A percentile compares a stretch with the other conserved stretches of the same genome.
phyloP scores from a whole-genome alignment of 805 yeast genomes.

The Saccharomycopsis javanensis region DNA sequence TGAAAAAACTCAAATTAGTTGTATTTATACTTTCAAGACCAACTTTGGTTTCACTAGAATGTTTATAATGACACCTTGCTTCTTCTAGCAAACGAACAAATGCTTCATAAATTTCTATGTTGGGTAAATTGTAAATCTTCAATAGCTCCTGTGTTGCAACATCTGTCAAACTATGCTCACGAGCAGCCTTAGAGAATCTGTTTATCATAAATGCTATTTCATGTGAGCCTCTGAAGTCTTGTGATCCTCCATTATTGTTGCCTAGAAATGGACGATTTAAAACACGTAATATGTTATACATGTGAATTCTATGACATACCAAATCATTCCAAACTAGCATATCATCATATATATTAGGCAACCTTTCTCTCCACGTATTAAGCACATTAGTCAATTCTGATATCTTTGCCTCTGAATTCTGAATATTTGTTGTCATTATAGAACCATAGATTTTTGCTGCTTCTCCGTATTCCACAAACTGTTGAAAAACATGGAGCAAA shows the following conservation, averaged over 20 bases:
- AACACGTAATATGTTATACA: conserved; percentile 88
- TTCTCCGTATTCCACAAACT: conserved; percentile 93
- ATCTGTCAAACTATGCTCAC: conserved; percentile 93
- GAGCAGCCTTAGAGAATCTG: conserved; percentile 95
- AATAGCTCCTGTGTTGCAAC: conserved; percentile 90
- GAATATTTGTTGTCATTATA: conserved; percentile 80
- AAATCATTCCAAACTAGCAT: conserved; percentile 95
- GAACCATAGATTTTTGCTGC: conserved; percentile 90
- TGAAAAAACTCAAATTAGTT: conserved; percentile 91
- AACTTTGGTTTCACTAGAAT: conserved; percentile 72
- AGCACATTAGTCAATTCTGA: conserved; percentile 89
- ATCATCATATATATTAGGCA: conserved; percentile 96
- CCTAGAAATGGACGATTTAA: conserved; percentile 72
- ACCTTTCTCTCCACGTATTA: conserved; percentile 95
- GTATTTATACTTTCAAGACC: conserved; percentile 95
- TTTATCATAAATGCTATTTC: conserved; percentile 99
- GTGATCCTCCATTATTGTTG: conserved; percentile 53
- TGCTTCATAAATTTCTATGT: conserved; percentile 97
- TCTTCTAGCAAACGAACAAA: conserved; percentile 92
- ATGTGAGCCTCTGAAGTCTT: conserved; percentile 95
- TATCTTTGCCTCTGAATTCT: conserved; percentile 81
- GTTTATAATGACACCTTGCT: conserved; percentile 94
- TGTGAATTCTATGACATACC: conserved; percentile 97
- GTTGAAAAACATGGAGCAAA: conserved; percentile 88
- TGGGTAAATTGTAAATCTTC: conserved; percentile 89